Percentiles rank a stretch among this genome's conserved stretches.
Conservation (phyloP, 2,329 filamentous ascomycete genomes). For the Anisogramma anomala region DNA sequence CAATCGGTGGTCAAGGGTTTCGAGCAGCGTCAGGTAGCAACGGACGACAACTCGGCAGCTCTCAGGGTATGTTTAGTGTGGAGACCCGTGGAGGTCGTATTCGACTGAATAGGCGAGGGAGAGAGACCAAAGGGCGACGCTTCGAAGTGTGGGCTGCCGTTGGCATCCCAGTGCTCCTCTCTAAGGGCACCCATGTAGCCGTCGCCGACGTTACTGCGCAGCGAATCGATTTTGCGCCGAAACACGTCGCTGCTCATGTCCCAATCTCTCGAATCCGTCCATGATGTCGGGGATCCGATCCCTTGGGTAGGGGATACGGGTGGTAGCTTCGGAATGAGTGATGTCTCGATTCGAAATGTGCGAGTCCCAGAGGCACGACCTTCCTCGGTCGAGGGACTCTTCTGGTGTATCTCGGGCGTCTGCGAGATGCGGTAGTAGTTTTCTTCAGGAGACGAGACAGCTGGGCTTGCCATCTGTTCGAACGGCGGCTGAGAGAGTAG, state of each 20-base stretch:
- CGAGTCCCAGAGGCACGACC: constrained; percentile 22
- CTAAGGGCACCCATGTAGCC: constrained; percentile 79
- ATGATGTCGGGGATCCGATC: constrained; percentile 21
- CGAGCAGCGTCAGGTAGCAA: constrained; percentile 1
- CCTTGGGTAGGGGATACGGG: constrained; percentile 23
- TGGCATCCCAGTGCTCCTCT: constrained; percentile 57
- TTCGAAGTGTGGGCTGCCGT: constrained; percentile 27
- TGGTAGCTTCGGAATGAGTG: constrained; percentile 24
- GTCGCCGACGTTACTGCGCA: constrained; percentile 75
- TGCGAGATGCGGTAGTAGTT: constrained; percentile 36
- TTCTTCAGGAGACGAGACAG: constrained; percentile 19
- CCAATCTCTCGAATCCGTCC: constrained; percentile 44
- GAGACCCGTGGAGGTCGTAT: constrained; percentile 31
- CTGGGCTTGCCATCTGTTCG: constrained; percentile 13
- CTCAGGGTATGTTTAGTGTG: constrained; percentile 42
- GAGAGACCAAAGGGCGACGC: constrained; percentile 27
- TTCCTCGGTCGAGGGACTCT: constrained; percentile 23
- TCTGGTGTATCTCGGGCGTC: constrained; percentile 26
- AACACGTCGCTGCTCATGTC: constrained; percentile 66
- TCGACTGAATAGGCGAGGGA: constrained; percentile 27
- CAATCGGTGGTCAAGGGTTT: constrained; percentile 4
- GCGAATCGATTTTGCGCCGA: constrained; percentile 73
- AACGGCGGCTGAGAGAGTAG: constrained; percentile 22
- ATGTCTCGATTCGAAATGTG: constrained; percentile 28
- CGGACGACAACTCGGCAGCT: constrained; percentile 15